phyloP scores from a whole-genome alignment of 1,284 basidiomycete genomes.

The Ceratobasidium sp. region DNA sequence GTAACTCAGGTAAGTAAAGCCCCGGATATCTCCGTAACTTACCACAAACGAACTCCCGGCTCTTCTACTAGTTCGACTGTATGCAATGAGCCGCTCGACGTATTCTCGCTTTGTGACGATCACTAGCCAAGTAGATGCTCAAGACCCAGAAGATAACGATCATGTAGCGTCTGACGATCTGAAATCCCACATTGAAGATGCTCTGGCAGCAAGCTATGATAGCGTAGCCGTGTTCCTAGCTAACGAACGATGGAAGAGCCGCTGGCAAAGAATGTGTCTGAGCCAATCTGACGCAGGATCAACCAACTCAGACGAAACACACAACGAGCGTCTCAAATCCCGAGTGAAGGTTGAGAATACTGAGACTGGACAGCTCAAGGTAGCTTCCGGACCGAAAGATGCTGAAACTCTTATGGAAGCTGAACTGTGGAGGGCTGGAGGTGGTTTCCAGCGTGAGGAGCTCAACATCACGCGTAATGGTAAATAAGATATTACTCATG shows the following conservation, averaged over 20 bases:
- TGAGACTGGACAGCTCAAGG: conserved; percentile 32
- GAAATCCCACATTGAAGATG: conserved; percentile 19
- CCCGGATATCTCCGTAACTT: no score
- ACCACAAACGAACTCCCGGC: no score
- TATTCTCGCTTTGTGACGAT: conserved; percentile 31
- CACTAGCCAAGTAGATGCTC: neutral
- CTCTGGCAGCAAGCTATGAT: conserved; percentile 61
- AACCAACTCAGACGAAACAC: neutral
- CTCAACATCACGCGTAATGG: conserved; percentile 88
- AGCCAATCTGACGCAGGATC: conserved; percentile 59
- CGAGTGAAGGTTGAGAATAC: conserved; percentile 43
- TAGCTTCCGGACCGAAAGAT: conserved; percentile 52
- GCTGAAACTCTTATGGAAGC: conserved; percentile 65
- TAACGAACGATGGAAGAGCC: conserved; percentile 83
- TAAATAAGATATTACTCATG: conserved; percentile 55
- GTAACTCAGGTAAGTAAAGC: no score
- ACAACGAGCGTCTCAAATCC: conserved; percentile 45
- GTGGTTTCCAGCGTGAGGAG: conserved; percentile 83
- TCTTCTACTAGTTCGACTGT: neutral
- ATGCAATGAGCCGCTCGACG: conserved; percentile 38
- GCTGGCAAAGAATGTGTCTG: conserved; percentile 92
- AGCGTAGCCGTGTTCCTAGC: conserved; percentile 85
- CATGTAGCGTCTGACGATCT: conserved; percentile 23
- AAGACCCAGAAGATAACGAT: neutral
- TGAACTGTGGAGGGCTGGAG: conserved; percentile 88